Percentiles rank a stretch among this genome's conserved stretches.
phyloP scores from a whole-genome alignment of 1,284 basidiomycete genomes.

The Ganoderma sinense region DNA sequence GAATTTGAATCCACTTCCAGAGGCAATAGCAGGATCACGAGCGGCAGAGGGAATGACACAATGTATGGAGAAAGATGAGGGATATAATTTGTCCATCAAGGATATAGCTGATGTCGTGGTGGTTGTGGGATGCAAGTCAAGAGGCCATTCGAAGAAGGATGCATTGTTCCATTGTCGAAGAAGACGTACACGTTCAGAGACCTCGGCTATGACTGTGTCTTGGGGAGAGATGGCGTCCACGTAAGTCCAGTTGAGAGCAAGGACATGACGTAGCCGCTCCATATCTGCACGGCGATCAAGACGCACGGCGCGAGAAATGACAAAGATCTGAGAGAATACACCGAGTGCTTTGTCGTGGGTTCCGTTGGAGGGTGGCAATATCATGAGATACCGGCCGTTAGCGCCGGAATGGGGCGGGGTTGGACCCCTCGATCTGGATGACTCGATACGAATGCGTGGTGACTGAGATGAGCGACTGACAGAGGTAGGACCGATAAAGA shows the following conservation, averaged over 20 bases:
- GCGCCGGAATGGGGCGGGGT: not conserved
- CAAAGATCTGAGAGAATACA: conserved; percentile 53
- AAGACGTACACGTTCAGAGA: conserved; percentile 50
- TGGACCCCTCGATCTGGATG: not conserved
- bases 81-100: conserved; percentile 28
- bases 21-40: not conserved
- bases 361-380: not conserved
- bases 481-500: not conserved
- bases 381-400: not conserved
- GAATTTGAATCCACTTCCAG: not conserved
- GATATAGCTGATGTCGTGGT: not conserved
- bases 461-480: not conserved
- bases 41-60: not conserved
- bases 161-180: conserved; percentile 37
- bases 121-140: conserved; percentile 11
- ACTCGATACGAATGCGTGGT: not conserved
- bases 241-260: conserved; percentile 61
- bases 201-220: conserved; percentile 45
- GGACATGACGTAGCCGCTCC: conserved; percentile 53
- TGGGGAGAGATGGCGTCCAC: conserved; percentile 54
- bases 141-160: conserved; percentile 50
- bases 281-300: conserved; percentile 60
- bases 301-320: conserved; percentile 64
- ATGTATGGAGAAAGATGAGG: not conserved
- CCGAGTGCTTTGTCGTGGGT: conserved; percentile 22